A percentile compares a stretch with the other conserved stretches of the same genome.
Evolutionary conservation across 441 rosid species (phyloP).

Genomic region (Gossypium davidsonii): DNA sequence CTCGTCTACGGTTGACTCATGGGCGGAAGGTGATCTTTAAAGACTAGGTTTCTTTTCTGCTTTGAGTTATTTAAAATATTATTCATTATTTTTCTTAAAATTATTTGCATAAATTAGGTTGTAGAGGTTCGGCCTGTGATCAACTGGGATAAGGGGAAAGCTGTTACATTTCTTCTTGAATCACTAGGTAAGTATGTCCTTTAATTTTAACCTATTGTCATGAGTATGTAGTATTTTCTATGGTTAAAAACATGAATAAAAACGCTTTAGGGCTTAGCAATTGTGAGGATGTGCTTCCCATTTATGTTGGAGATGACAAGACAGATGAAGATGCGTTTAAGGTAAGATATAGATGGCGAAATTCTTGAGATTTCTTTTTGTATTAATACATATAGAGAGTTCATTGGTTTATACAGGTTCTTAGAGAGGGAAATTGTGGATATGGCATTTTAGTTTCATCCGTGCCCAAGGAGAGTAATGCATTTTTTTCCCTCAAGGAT

Average conservation of each 20-base stretch:
- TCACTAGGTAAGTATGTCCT: constrained; percentile 55
- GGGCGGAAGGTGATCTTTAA: constrained; percentile 77
- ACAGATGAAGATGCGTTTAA: constrained; percentile 97
- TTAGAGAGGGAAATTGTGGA: constrained; percentile 67
- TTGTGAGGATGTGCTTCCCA: constrained; percentile 81
- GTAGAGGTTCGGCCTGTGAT: constrained; percentile 90
- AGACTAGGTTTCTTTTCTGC: not conserved
- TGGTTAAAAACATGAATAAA: not conserved
- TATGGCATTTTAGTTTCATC: constrained; percentile 81
- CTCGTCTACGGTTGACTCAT: constrained; percentile 64
- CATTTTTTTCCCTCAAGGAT: constrained; percentile 76
- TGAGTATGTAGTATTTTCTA: not conserved
- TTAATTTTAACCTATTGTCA: not conserved
- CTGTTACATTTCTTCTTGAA: constrained; percentile 82
- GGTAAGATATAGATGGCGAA: constrained; percentile 25
- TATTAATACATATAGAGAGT: not conserved
- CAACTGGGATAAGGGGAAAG: constrained; percentile 97
- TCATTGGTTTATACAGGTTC: constrained; percentile 37
- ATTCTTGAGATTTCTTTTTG: not conserved
- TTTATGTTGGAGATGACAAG: constrained; percentile 88
- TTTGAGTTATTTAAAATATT: not conserved
- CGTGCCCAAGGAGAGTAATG: constrained; percentile 71
- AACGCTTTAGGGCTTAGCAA: constrained; percentile 49
- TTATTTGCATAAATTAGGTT: constrained; percentile 33
- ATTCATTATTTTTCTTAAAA: not conserved